Conservation (phyloP, 2,329 filamentous ascomycete species). For the Diaporthe vaccinii region DNA sequence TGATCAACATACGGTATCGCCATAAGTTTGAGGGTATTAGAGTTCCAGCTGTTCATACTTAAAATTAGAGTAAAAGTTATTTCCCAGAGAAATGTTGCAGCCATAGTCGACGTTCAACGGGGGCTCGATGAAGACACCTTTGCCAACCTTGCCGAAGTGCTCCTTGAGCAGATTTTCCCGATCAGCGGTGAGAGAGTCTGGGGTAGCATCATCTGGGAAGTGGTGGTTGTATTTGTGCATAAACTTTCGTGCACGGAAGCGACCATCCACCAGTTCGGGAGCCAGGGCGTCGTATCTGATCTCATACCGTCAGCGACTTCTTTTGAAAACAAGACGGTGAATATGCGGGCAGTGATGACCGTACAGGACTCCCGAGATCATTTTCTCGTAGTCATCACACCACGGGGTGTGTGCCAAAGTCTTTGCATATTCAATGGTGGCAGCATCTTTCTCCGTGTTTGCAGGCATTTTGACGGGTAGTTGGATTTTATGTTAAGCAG, state of each 20-base stretch:
- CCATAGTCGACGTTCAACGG: slow-evolving; percentile 76
- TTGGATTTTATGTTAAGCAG: background rate
- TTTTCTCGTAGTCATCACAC: slow-evolving; percentile 73
- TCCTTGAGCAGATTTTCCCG: slow-evolving; percentile 62
- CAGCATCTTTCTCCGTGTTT: slow-evolving; percentile 55
- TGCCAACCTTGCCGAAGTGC: slow-evolving; percentile 64
- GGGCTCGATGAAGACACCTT: slow-evolving; percentile 70
- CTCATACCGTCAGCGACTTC: background rate
- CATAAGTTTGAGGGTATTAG: background rate
- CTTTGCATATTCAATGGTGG: slow-evolving; percentile 60
- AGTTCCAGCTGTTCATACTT: slow-evolving; percentile 51
- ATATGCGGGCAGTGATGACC: slow-evolving; percentile 39
- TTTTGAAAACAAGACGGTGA: background rate
- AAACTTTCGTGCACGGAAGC: slow-evolving; percentile 67
- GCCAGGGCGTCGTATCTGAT: slow-evolving; percentile 64
- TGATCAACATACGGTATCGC: slow-evolving; percentile 54
- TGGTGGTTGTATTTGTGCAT: slow-evolving; percentile 71
- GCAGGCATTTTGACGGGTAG: slow-evolving; percentile 49
- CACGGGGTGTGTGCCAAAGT: slow-evolving; percentile 65
- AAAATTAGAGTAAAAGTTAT: slow-evolving; percentile 75
- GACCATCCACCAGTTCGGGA: slow-evolving; percentile 62
- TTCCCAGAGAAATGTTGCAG: slow-evolving; percentile 73
- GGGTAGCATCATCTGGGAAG: slow-evolving; percentile 63
- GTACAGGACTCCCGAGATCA: slow-evolving; percentile 74
- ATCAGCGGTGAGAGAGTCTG: slow-evolving; percentile 54